These are phyloP conservation scores for Hepatocystis sp. DNA, from an alignment of 169 alveolate genomes.

Conservation along the genomic window DNA sequence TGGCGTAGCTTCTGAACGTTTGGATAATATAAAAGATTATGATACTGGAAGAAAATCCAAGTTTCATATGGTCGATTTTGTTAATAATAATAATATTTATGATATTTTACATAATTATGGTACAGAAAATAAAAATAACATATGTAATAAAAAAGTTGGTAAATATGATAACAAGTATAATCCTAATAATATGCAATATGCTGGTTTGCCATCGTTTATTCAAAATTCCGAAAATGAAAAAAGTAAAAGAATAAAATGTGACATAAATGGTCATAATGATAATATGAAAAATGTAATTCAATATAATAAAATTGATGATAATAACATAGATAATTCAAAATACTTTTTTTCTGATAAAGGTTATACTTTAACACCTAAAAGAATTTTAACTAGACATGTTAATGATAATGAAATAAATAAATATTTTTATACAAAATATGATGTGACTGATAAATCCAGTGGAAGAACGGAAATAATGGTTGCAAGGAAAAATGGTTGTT, in stretches of 20 bases:
- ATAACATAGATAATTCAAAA: conserved; percentile 16
- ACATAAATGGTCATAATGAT: conserved; percentile 19
- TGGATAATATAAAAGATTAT: conserved; percentile 26
- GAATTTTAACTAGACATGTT: conserved; percentile 55
- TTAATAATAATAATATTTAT: conserved; percentile 47
- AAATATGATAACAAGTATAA: conserved; percentile 6
- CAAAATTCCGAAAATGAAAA: conserved; percentile 27
- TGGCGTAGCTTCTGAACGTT: conserved; percentile 68
- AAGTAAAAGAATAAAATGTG: conserved; percentile 37
- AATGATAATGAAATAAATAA: conserved; percentile 67
- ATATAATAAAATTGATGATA: conserved; percentile 30
- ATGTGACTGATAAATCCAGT: conserved; percentile 54
- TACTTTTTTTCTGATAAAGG: conserved; percentile 65
- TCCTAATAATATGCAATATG: conserved; percentile 17
- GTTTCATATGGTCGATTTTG: conserved; percentile 20
- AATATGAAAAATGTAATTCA: conserved; percentile 24
- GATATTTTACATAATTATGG: conserved; percentile 46
- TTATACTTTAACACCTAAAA: conserved; percentile 50
- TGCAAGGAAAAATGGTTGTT: conserved; percentile 67
- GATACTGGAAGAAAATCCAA: conserved; percentile 35
- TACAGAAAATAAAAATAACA: conserved; percentile 13
- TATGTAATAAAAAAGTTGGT: conserved; percentile 2
- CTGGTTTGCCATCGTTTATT: conserved; percentile 48
- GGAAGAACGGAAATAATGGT: conserved; percentile 76
- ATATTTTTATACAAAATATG: conserved; percentile 69